phyloP scores from a whole-genome alignment of 257 asterid species.

The Scutellaria baicalensis region DNA sequence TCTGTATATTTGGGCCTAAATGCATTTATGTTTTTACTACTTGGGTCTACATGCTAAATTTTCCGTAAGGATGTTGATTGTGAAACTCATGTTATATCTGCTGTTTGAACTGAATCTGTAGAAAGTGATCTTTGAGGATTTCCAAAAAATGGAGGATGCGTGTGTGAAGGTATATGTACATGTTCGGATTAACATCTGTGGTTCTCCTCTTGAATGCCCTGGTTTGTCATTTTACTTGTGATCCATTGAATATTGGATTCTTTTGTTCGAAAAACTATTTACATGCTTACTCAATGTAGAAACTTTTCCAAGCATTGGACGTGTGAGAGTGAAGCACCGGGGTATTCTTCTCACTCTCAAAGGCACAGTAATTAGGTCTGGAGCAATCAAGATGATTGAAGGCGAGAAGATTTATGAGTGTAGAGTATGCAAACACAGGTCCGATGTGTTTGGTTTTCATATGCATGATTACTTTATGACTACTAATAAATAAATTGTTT shows the following conservation, averaged over 20 bases:
- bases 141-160: constrained; percentile 46
- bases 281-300: constrained; percentile 31
- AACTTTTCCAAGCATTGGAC: constrained; percentile 95
- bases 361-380: constrained; percentile 94
- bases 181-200: constrained; percentile 69
- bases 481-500: background rate
- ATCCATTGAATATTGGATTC: background rate
- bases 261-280: background rate
- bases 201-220: constrained; percentile 95
- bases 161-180: constrained; percentile 65
- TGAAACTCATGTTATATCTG: background rate
- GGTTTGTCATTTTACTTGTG: constrained; percentile 41
- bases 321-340: constrained; percentile 84
- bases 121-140: constrained; percentile 67
- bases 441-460: constrained; percentile 15
- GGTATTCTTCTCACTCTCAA: constrained; percentile 91
- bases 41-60: background rate
- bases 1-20: background rate
- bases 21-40: background rate
- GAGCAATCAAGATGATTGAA: constrained; percentile 96
- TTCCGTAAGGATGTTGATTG: background rate
- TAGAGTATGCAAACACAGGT: constrained; percentile 87
- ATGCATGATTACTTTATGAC: constrained; percentile 3
- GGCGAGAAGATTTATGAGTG: constrained; percentile 88
- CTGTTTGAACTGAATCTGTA: constrained; percentile 23